A percentile compares a stretch with the other conserved stretches of the same genome.
Evolutionary conservation across 306 rosid genomes (phyloP).

Genomic region (Albizia julibrissin): DNA sequence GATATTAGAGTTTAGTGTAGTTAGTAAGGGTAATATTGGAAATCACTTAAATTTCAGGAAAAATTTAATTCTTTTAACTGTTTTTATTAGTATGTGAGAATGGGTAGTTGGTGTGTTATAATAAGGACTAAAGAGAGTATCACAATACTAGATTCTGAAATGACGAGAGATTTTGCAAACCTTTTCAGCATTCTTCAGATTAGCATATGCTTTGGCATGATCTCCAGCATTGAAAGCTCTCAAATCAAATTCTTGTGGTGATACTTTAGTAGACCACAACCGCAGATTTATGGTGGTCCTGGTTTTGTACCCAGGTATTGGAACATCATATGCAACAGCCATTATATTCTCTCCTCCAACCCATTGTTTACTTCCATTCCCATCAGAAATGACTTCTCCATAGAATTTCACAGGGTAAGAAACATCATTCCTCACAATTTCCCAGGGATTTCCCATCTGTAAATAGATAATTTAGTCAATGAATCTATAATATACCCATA

Average conservation of each 20-base stretch:
- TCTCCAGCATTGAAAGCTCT: conserved; percentile 73
- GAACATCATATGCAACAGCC: conserved; percentile 96
- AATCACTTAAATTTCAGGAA: too few species aligned
- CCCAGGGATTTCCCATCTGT: conserved; percentile 98
- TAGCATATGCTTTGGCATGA: conserved; percentile 73
- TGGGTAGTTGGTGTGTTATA: too few species aligned
- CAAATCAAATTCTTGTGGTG: conserved; percentile 74
- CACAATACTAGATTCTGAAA: conserved; percentile 9
- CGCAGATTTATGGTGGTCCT: conserved; percentile 78
- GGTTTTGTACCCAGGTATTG: conserved; percentile 92
- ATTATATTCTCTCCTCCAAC: conserved; percentile 84
- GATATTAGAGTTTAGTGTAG: too few species aligned
- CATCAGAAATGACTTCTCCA: conserved; percentile 68
- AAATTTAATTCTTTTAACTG: too few species aligned
- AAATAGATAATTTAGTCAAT: conserved; percentile 28
- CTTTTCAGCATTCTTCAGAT: conserved; percentile 83
- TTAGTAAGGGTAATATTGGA: too few species aligned
- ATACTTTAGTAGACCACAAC: conserved; percentile 92
- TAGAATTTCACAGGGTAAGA: conserved; percentile 75
- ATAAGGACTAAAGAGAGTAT: background rate
- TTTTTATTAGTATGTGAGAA: too few species aligned
- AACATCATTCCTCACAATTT: conserved; percentile 77
- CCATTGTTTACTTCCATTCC: conserved; percentile 74
- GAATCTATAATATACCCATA: conserved; percentile 28
- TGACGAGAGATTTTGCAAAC: conserved; percentile 39